Base-by-base conservation (phyloP, 441 rosid species). In the Erodium trifolium region DNA sequence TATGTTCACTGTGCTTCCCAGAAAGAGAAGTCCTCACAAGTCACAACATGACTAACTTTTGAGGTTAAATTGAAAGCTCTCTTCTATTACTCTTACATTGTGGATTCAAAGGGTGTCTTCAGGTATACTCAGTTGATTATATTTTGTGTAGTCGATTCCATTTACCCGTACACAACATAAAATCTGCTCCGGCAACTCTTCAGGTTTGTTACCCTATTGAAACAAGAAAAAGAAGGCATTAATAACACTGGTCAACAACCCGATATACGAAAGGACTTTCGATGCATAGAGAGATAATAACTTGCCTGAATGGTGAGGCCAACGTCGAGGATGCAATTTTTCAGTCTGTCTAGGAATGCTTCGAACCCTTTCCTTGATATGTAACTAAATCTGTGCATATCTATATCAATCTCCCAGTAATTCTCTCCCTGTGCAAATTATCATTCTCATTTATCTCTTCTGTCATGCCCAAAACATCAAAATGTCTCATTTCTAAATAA, bases 281-380 rank as follows among this genome's bases (percentile, higher is more conserved):
- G 34, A 31, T 31, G 34, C 34, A 31, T 31, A 31, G 3, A 31
- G 34, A 31, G 34, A 31, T 31, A 31, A 3, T 31, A 31, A 31
- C 34, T 31, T 31, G 34, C 34, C 34, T 31, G 34, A 31, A 31
- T 31, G 34, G 34, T 31, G 34, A 31, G 34, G 34, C 34, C 34
- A 66, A 92, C 88, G 65, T 92, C 96, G 78, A 89, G 74, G 69
- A 84, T 72, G 53, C 90, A 86, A 41, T 73, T 72, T 85, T 87
- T 92, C 45, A 92, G 89, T 73, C 92, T 80, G 78, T 89, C 90
- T 18, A 89, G 71, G 80, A 92, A 92, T 35, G 94, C 80, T 82
- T 85, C 93, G 73, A 88, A 89, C 19, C 97, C 97, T 85, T 91
- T 91, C 74, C 97, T 75, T 27, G 97, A 89, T 35, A 89, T 89